A percentile compares a stretch with the other conserved stretches of the same genome.
phyloP scores from a whole-genome alignment of 2,329 filamentous ascomycete species.

The Aspergillus eucalypticola region DNA sequence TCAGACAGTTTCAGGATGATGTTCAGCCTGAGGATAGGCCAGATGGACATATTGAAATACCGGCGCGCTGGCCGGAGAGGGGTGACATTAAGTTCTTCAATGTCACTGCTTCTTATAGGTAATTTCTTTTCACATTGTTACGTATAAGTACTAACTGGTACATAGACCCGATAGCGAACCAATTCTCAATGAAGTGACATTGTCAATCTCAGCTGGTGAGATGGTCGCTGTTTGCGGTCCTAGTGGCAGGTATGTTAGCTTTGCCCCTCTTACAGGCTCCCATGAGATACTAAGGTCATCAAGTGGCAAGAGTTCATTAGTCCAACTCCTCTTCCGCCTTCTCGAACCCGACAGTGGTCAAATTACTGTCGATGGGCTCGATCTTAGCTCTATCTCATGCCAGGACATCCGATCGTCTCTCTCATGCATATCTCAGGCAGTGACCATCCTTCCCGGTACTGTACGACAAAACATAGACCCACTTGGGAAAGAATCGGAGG shows the following conservation, averaged over 20 bases:
- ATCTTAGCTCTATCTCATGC: background rate
- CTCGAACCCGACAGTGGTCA: background rate
- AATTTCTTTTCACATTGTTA: background rate
- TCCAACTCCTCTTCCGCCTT: background rate
- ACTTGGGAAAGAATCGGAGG: background rate
- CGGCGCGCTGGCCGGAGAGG: conserved; percentile 34
- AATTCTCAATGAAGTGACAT: conserved; percentile 17
- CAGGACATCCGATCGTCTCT: background rate
- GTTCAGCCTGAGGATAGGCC: conserved; percentile 43
- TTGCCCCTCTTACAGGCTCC: background rate
- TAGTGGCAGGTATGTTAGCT: conserved; percentile 4
- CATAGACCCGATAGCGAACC: conserved; percentile 12
- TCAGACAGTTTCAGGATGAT: conserved; percentile 39
- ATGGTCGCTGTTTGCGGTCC: conserved; percentile 32
- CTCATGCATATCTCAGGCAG: background rate
- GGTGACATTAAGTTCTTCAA: conserved; percentile 10
- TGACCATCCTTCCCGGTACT: background rate
- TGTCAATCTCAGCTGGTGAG: conserved; percentile 25
- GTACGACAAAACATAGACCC: conserved; percentile 2
- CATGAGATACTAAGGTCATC: background rate
- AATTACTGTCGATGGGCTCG: background rate
- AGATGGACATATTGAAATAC: conserved; percentile 55
- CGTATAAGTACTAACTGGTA: background rate
- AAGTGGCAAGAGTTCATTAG: conserved; percentile 1
- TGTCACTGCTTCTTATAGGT: conserved; percentile 8